Evolutionary conservation across 495 filamentous ascomycete genomes (phyloP).

Genomic region (Penicillium atrosanguineum): DNA sequence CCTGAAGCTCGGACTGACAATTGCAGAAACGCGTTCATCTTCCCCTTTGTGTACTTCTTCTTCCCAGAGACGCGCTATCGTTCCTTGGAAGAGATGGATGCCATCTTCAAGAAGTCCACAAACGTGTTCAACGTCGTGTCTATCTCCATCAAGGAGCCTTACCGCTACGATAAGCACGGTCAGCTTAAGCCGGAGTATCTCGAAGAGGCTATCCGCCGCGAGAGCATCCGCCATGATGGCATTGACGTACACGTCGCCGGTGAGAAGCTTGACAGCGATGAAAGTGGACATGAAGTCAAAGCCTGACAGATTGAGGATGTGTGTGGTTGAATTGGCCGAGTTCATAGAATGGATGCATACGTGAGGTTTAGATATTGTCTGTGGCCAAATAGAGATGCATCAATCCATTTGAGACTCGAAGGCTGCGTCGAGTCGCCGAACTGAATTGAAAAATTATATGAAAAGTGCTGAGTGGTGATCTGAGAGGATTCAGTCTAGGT

Average conservation of each 20-base stretch:
- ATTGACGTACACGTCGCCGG: constrained; percentile 12
- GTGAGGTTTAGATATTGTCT: neutral
- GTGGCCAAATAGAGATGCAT: neutral
- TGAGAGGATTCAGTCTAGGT: too few species aligned
- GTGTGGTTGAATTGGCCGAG: neutral
- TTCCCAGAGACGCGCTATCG: constrained; percentile 70
- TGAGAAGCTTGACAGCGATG: constrained; percentile 33
- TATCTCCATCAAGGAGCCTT: constrained; percentile 57
- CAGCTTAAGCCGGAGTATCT: constrained; percentile 44
- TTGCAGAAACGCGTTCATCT: constrained; percentile 20
- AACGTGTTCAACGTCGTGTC: constrained; percentile 55
- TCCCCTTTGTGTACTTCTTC: constrained; percentile 56
- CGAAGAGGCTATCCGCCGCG: constrained; percentile 19
- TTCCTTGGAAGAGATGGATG: constrained; percentile 71
- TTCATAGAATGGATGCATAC: neutral
- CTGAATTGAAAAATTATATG: neutral
- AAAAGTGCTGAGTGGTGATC: too few species aligned
- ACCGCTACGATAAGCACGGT: constrained; percentile 67
- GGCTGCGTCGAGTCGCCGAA: neutral
- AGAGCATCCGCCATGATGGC: constrained; percentile 5
- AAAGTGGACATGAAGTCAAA: constrained; percentile 32
- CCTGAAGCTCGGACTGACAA: constrained; percentile 6
- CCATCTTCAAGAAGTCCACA: constrained; percentile 63
- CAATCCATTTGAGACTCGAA: neutral
- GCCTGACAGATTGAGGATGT: neutral